Conservation (phyloP, 208 protist species). For the Angomonas ambiguus region DNA sequence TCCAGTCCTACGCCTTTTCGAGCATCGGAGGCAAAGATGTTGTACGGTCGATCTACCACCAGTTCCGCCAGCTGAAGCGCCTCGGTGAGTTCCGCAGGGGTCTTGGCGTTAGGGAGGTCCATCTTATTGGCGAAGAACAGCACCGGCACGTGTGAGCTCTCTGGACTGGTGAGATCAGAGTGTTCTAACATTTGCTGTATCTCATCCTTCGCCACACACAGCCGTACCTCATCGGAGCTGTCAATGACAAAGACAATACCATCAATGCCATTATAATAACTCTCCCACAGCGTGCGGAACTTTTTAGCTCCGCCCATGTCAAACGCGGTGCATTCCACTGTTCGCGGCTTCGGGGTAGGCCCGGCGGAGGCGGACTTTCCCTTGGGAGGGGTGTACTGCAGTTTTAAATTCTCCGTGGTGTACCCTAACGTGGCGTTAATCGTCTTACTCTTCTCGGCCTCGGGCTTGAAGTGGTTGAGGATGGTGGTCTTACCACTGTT, state of each 20-base stretch:
- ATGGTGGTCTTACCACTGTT: constrained; percentile 97
- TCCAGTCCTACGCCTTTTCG: constrained; percentile 52
- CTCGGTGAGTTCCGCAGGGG: constrained; percentile 70
- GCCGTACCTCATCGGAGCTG: constrained; percentile 79
- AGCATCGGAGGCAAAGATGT: constrained; percentile 82
- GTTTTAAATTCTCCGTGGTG: constrained; percentile 78
- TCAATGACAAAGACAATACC: constrained; percentile 94
- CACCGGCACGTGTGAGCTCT: constrained; percentile 41
- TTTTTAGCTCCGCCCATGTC: constrained; percentile 98
- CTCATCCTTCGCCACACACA: constrained; percentile 86
- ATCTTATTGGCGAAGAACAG: constrained; percentile 92
- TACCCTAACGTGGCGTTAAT: constrained; percentile 97
- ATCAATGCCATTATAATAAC: constrained; percentile 95
- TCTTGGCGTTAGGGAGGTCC: constrained; percentile 84
- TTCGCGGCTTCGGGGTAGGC: constrained; percentile 86
- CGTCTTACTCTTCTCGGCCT: constrained; percentile 83
- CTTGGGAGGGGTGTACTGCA: neutral
- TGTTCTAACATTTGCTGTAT: constrained; percentile 73
- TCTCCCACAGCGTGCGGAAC: constrained; percentile 94
- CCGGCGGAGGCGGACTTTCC: neutral
- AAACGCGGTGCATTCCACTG: constrained; percentile 95
- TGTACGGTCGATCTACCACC: constrained; percentile 70
- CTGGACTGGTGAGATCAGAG: constrained; percentile 29
- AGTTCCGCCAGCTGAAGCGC: constrained; percentile 64
- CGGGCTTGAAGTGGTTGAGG: constrained; percentile 96